phyloP scores from a whole-genome alignment of 352 stramenopile genomes.

The Pythium oligandrum region DNA sequence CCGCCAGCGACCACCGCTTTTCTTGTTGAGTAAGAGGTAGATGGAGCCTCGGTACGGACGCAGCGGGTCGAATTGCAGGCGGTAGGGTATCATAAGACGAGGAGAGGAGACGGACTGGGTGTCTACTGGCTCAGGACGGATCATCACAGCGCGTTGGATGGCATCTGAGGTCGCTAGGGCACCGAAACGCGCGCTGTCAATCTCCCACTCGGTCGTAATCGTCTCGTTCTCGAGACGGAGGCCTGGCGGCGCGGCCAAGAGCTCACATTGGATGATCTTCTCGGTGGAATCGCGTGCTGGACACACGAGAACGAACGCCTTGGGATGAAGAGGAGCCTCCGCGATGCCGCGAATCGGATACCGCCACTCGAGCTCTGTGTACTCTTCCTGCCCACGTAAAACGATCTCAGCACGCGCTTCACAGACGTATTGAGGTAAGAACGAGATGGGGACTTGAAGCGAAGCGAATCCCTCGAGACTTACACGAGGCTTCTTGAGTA shows the following conservation, averaged over 20 bases:
- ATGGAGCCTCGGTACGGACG: constrained; percentile 76
- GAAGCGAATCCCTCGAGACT: constrained; percentile 78
- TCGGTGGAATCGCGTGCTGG: constrained; percentile 63
- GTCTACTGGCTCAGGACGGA: constrained; percentile 15
- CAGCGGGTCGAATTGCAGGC: constrained; percentile 82
- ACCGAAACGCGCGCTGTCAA: constrained; percentile 50
- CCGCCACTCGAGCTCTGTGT: constrained; percentile 66
- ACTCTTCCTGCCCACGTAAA: constrained; percentile 58
- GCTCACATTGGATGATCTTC: constrained; percentile 55
- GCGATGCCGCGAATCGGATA: constrained; percentile 73
- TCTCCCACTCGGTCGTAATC: constrained; percentile 62
- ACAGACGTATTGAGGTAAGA: constrained; percentile 71
- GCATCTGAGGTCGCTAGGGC: constrained; percentile 32
- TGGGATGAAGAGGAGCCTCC: constrained; percentile 58
- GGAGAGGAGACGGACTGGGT: constrained; percentile 16
- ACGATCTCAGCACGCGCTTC: constrained; percentile 66
- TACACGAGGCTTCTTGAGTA: constrained; percentile 68
- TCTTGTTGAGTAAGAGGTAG: constrained; percentile 72
- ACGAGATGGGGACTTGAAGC: constrained; percentile 90
- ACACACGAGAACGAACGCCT: constrained; percentile 52
- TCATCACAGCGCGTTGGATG: constrained; percentile 48
- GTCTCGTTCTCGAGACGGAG: constrained; percentile 38
- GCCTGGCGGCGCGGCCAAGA: constrained; percentile 43
- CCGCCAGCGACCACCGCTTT: constrained; percentile 78
- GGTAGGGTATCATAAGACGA: constrained; percentile 18